Conservation (phyloP, 805 yeast species). For the Wickerhamomyces hampshirensis region DNA sequence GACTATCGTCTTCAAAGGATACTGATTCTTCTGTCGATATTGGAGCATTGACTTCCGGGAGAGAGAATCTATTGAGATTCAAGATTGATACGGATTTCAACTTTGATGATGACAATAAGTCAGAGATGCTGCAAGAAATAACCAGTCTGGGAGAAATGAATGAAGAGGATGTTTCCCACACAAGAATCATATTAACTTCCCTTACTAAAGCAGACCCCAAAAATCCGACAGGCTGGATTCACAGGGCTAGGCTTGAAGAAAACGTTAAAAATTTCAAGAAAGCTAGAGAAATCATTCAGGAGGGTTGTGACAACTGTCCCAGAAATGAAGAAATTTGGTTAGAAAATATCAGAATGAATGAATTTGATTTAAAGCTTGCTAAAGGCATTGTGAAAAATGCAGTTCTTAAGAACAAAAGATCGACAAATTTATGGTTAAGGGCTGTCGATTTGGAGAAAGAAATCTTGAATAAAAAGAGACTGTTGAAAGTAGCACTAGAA, state of each 20-base stretch:
- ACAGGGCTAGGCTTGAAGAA: conserved; percentile 76
- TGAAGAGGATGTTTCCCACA: conserved; percentile 54
- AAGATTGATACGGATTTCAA: conserved; percentile 41
- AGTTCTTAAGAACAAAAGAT: conserved; percentile 47
- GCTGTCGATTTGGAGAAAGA: conserved; percentile 68
- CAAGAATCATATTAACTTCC: conserved; percentile 58
- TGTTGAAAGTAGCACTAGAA: conserved; percentile 70
- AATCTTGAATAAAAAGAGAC: conserved; percentile 42
- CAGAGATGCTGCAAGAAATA: conserved; percentile 37
- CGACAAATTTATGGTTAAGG: conserved; percentile 66
- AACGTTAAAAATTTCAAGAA: conserved; percentile 46
- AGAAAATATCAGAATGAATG: conserved; percentile 65
- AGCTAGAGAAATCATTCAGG: conserved; percentile 60
- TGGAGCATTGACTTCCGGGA: conserved; percentile 55
- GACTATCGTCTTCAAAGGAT: conserved; percentile 26
- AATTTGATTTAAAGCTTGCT: conserved; percentile 37
- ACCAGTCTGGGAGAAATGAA: conserved; percentile 7
- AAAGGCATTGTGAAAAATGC: conserved; percentile 64
- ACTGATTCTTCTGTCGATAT: conserved; percentile 35
- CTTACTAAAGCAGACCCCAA: conserved; percentile 68
- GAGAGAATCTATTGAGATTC: conserved; percentile 52
- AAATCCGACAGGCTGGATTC: conserved; percentile 79
- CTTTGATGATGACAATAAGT: conserved; percentile 15
- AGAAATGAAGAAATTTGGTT: conserved; percentile 75
- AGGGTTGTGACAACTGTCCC: conserved; percentile 72